Evolutionary conservation across 2,329 filamentous ascomycete species (phyloP).

Genomic region (Aspergillus ustus): DNA sequence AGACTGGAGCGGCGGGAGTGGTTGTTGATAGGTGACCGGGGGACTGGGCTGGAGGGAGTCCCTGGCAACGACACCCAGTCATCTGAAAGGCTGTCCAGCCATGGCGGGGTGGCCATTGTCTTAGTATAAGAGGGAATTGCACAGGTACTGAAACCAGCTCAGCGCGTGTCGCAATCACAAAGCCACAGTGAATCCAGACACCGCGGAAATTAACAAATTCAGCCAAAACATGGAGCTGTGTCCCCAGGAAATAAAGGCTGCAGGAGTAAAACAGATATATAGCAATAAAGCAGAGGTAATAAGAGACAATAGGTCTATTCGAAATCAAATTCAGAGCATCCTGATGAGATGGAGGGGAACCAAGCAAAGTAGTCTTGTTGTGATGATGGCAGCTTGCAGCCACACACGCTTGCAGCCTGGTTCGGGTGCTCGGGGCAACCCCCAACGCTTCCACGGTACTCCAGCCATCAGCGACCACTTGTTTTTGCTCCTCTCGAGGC

Average conservation of each 20-base stretch:
- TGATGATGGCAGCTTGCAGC: conserved; percentile 15
- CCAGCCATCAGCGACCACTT: conserved; percentile 5
- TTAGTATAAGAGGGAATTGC: conserved; percentile 11
- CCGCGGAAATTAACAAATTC: conserved; percentile 23
- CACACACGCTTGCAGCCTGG: conserved; percentile 6
- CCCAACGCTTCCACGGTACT: conserved; percentile 13
- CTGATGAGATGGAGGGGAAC: conserved; percentile 4
- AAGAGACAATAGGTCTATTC: neutral
- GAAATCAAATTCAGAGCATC: neutral
- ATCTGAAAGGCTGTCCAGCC: conserved; percentile 50
- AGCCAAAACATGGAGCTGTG: conserved; percentile 25
- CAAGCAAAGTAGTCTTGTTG: conserved; percentile 16
- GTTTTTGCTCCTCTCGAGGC: neutral
- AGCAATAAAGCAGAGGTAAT: conserved; percentile 10
- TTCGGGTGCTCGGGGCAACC: conserved; percentile 31
- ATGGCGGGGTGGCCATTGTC: conserved; percentile 45
- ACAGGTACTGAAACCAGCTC: conserved; percentile 23
- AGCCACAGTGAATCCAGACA: conserved; percentile 24
- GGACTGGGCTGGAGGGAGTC: conserved; percentile 40
- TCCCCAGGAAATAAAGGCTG: conserved; percentile 17
- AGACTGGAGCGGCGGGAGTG: conserved; percentile 34
- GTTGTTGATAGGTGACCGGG: conserved; percentile 25
- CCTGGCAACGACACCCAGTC: conserved; percentile 47
- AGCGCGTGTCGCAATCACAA: conserved; percentile 28
- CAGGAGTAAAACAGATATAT: conserved; percentile 11